A percentile compares a stretch with the other conserved stretches of the same genome.
These are phyloP conservation scores for Aspergillus diversus DNA, from an alignment of 495 filamentous ascomycete species.

Conservation along the genomic window DNA sequence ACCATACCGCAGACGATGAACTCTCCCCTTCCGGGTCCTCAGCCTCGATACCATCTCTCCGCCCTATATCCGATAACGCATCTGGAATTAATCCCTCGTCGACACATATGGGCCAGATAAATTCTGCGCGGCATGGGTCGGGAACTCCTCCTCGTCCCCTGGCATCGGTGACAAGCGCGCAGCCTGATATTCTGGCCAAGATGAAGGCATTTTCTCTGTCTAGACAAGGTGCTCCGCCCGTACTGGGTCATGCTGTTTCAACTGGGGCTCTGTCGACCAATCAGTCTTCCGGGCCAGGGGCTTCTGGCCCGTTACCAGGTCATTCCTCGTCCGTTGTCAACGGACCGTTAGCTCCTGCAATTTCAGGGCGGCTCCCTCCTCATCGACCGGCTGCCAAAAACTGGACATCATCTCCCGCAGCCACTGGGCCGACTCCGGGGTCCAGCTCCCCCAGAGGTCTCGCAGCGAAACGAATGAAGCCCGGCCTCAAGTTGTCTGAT, in stretches of 20 bases:
- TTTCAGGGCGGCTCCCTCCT: constrained; percentile 46
- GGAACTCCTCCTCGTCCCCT: constrained; percentile 50
- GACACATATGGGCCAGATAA: constrained; percentile 78
- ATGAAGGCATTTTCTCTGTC: constrained; percentile 77
- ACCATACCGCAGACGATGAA: constrained; percentile 36
- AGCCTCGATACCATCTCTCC: constrained; percentile 34
- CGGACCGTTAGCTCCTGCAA: constrained; percentile 38
- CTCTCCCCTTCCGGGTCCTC: constrained; percentile 21
- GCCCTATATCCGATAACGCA: constrained; percentile 33
- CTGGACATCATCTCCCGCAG: constrained; percentile 55
- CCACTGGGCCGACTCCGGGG: constrained; percentile 33
- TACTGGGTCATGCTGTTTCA: constrained; percentile 36
- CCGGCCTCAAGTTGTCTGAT: constrained; percentile 55
- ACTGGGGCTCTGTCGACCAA: constrained; percentile 42
- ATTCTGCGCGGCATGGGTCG: constrained; percentile 67
- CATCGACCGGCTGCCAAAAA: constrained; percentile 47
- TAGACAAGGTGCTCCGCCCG: constrained; percentile 57
- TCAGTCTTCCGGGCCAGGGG: constrained; percentile 19
- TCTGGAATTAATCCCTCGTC: constrained; percentile 72
- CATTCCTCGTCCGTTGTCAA: constrained; percentile 26
- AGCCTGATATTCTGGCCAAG: constrained; percentile 80
- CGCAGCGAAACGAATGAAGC: constrained; percentile 56
- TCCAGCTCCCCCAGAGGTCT: constrained; percentile 52
- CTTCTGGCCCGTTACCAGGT: constrained; percentile 15
- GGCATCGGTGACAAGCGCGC: constrained; percentile 58